Percentiles rank a stretch among this genome's conserved stretches.
phyloP scores from a whole-genome alignment of 495 filamentous ascomycete genomes.

The Talaromyces proteolyticus region DNA sequence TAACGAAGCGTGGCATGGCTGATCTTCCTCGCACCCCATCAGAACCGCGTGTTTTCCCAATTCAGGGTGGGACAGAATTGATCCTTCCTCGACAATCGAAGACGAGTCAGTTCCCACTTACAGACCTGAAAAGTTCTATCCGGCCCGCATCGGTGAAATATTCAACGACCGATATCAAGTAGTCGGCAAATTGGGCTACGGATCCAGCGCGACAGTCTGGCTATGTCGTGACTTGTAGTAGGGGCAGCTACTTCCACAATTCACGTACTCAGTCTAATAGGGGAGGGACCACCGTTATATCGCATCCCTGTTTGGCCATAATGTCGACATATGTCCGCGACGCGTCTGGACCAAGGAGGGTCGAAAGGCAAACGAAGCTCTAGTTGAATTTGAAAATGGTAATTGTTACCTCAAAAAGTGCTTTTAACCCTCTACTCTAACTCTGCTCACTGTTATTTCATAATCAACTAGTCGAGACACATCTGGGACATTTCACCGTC shows the following conservation, averaged over 20 bases:
- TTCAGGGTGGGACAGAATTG: slow-evolving; percentile 14
- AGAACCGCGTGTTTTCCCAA: slow-evolving; percentile 11
- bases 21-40: too few relatives aligned
- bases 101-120: slow-evolving; percentile 20
- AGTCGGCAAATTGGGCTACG: slow-evolving; percentile 42
- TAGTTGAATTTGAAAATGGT: too few relatives aligned
- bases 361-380: too few relatives aligned
- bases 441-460: too few relatives aligned
- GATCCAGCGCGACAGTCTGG: slow-evolving; percentile 46
- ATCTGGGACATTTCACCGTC: too few relatives aligned
- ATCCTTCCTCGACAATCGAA: slow-evolving; percentile 13
- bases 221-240: slow-evolving; percentile 40
- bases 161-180: slow-evolving; percentile 34
- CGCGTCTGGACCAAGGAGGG: too few relatives aligned
- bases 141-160: slow-evolving; percentile 38
- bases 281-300: slow-evolving; percentile 23
- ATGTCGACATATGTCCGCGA: too few relatives aligned
- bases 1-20: too few relatives aligned
- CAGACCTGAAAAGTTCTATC: slow-evolving; percentile 23
- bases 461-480: too few relatives aligned
- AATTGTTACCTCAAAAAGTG: too few relatives aligned
- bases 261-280: slow-evolving; percentile 7
- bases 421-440: too few relatives aligned
- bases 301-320: too few relatives aligned
- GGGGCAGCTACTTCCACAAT: slow-evolving; percentile 10